Conservation (phyloP, 2,329 filamentous ascomycete genomes). For the Ophiocordyceps sinensis region DNA sequence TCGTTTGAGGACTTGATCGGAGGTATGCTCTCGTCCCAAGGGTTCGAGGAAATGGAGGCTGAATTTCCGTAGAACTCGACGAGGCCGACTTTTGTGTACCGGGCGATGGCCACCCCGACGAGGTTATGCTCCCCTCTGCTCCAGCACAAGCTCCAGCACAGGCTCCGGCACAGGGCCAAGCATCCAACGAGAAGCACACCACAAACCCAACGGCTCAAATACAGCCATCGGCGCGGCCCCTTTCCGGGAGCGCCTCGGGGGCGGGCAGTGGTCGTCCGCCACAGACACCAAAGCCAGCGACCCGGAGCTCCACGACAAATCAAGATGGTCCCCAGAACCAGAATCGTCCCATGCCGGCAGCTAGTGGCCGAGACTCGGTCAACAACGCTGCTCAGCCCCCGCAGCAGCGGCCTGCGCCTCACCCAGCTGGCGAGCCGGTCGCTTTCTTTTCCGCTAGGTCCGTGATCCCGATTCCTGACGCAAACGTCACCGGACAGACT, state of each 20-base stretch:
- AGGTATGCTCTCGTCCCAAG: conserved; percentile 26
- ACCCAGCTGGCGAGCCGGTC: conserved; percentile 22
- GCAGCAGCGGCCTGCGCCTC: conserved; percentile 15
- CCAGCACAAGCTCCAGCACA: too few species aligned
- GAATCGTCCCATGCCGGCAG: not conserved
- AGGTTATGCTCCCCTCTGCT: conserved; percentile 46
- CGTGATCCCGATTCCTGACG: conserved; percentile 19
- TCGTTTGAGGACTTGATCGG: conserved; percentile 38
- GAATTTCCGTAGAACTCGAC: conserved; percentile 47
- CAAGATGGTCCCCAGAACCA: conserved; percentile 6
- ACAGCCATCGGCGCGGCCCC: conserved; percentile 7
- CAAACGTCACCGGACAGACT: conserved; percentile 1
- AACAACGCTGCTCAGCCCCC: conserved; percentile 12
- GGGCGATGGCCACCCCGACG: conserved; percentile 60
- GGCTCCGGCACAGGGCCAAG: conserved; percentile 4
- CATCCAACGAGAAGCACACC: not conserved
- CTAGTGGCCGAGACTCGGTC: conserved; percentile 3
- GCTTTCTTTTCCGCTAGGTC: conserved; percentile 61
- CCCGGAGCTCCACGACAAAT: conserved; percentile 8
- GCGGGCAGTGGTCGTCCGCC: conserved; percentile 10
- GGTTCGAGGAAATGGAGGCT: conserved; percentile 22
- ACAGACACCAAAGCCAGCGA: conserved; percentile 18
- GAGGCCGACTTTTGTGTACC: conserved; percentile 61
- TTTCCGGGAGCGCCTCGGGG: conserved; percentile 7
- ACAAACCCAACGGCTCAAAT: conserved; percentile 8